Evolutionary conservation across 148 eudicot species (phyloP), one percentile per base, ranked within the genome.

Genomic region (Rhododendron kiyosumense): DNA sequence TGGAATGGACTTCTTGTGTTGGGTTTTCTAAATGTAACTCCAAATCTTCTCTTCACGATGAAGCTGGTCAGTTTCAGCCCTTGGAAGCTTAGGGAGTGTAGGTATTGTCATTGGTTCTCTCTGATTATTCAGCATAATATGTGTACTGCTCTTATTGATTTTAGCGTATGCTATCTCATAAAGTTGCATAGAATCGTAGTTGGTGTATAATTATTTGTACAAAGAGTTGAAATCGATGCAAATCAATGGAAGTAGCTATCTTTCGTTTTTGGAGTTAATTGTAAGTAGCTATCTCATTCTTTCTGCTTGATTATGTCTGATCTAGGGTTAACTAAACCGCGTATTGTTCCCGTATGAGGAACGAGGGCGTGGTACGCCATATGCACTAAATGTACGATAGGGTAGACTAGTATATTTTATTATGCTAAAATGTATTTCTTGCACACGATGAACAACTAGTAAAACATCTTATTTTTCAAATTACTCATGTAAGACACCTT

Each of bases 1-100:
- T 91, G 86, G 92, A 92, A 54, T 90, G 81, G 38, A 71, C 49
- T 34, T 34, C 54, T 38, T 78, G 61, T 7, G 5, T 67, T 67
- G n/a, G 49, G 24, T 49, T 79, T 28, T 4, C 17, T 12, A 30
- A n/a, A 30, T 71, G 38, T 1, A 80, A 76, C 69, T 28, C 82
- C 9, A 69, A 78, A 38, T 78, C 87, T 45, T 22, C 18, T n/a
- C 26, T 9, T 78, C 57, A 48, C 79, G 91, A 85, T 34, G 87
- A 88, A 83, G 69, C 84, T 83, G 24, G 22, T 17, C 83, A 54
- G 3, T 24, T 52, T 61, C 54, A 75, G 43, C 57, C 82, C 78
- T 43, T 86, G 59, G 84, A 38, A 49, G 80, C 51, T 74, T 51
- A 84, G 85, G 63, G 65, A 69, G 26, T 9, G 22, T 8, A 32